Base-by-base conservation (phyloP, 2,329 filamentous ascomycete genomes). In the Arthrobotrys sinensis region DNA sequence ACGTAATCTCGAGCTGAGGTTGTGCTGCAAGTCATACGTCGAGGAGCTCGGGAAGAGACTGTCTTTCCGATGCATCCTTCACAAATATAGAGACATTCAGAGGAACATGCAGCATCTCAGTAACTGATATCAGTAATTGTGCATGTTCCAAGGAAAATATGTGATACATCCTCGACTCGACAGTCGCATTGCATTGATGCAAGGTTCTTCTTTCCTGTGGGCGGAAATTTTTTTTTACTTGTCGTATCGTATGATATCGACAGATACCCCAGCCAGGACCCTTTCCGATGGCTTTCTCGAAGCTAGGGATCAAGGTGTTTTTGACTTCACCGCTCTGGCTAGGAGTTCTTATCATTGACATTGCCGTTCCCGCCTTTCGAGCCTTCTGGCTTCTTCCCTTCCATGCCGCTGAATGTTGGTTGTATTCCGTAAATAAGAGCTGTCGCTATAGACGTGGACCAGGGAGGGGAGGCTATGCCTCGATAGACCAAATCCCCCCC, bases 191-290 rank as follows among this genome's bases (percentile, higher is more conserved):
- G 55, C 55, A 43, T 60, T 60, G 16, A 28, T 73, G 69, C 68
- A 46, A 24, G 32, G 43, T n/a, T 43, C 45, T 57, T 52, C 34
- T 65, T 55, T 16, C 34, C 16, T 57, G 52, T 5, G 11, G 32
- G 12, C 16, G 52, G 52, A 57, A 38, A 38, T 36, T 19, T 71
- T 52, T 69, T 28, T 4, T 21, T 38, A 21, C 52, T 65, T 40
- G n/a, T 45, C 28, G n/a, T 36, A 57, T 73, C 69, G 69, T 66
- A 66, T 73, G 69, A 65, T 73, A 73, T 65, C 34, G 62, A 66
- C 50, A 60, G 40, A 62, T 65, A 66, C 69, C 62, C 40, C 43
- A 28, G 68, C 45, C 7, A 48, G 60, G 69, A 52, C 69, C 69
- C 60, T 66, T 73, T 32, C 55, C 55, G 55, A 43, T 16, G 14